These are phyloP conservation scores for Trebouxia gelatinosa DNA, from an alignment of 163 green algal genomes.

Conservation along the genomic window DNA sequence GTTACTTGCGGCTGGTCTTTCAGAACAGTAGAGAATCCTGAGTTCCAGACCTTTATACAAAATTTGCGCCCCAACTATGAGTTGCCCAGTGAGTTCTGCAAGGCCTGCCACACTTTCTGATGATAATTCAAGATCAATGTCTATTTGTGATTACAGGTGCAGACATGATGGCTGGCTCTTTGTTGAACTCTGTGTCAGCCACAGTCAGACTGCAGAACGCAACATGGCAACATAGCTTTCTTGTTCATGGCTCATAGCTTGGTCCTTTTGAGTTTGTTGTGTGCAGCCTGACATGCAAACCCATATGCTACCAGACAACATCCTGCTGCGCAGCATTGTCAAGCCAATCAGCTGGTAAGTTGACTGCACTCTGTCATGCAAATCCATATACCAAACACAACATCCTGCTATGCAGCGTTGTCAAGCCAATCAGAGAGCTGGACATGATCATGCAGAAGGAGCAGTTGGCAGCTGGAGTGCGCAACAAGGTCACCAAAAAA, in stretches of 20 bases:
- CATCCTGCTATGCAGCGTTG: neutral
- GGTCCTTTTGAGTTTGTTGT: no score
- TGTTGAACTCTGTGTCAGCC: neutral
- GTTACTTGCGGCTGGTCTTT: neutral
- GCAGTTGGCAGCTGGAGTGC: neutral
- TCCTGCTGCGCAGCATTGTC: no score
- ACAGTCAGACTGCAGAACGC: neutral
- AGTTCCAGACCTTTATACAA: neutral
- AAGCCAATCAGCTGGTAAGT: no score
- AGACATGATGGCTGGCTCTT: neutral
- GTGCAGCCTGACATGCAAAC: no score
- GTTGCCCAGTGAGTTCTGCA: neutral
- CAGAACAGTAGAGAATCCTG: neutral
- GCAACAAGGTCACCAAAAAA: conserved; percentile 18
- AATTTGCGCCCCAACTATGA: neutral
- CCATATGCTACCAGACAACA: no score
- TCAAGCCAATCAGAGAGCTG: conserved; percentile 19
- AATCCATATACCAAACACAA: conserved; percentile 3
- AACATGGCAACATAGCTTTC: neutral
- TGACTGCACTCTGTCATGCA: no score
- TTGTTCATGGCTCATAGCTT: neutral
- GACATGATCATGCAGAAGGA: conserved; percentile 21
- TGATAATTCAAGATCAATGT: neutral
- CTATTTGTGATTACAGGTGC: neutral
- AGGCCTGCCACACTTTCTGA: neutral